Evolutionary conservation across 2,329 filamentous ascomycete species (phyloP), one percentile per base, ranked within the genome.

Genomic region (Fusarium mundagurra): DNA sequence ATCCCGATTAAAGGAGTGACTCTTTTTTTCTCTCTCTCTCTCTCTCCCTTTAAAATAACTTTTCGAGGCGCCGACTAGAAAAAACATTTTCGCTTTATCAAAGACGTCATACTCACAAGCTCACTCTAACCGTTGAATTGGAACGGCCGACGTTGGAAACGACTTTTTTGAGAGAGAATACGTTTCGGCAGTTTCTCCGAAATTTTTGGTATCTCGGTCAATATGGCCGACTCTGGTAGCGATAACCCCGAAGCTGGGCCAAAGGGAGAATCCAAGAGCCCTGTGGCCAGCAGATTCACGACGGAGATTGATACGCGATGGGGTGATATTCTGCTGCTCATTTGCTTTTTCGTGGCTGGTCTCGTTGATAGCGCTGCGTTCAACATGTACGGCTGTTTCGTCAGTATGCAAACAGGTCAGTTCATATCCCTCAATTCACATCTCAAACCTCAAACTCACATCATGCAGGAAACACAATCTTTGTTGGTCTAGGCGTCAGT

Each of bases 321-420:
- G 77, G 71, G 67, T n/a, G 77, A 79, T 29, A 10, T 77, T 6
- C 34, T 79, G 24, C 55, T 79, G 0, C 65, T 79, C 10, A 41
- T 75, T 14, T 79, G 77, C n/a, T 79, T 79, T 65, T 68, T 79
- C 18, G 41, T 79, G 13, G 77, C 77, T 8, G 77, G 77, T 24
- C 69, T 79, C 3, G 77, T 79, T 10, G 77, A 79, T 39, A 79
- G 77, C 43, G 77, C 77, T 11, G 77, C 77, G 3, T 79, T 79
- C 33, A 79, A 77, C 65, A 74, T 79, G 77, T 79, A 79, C 11
- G 77, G 77, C 3, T 79, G 77, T 59, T 79, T 79, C 68, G 77
- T 79, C 53, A 79, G 77, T 72, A 79, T 79, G 77, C 77, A 79
- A 16, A 79, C 77, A 58, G 77, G 77, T 79, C 20, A 61, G 73